phyloP scores from a whole-genome alignment of 2,329 filamentous ascomycete genomes.

The Aspergillus quadrilineatus region DNA sequence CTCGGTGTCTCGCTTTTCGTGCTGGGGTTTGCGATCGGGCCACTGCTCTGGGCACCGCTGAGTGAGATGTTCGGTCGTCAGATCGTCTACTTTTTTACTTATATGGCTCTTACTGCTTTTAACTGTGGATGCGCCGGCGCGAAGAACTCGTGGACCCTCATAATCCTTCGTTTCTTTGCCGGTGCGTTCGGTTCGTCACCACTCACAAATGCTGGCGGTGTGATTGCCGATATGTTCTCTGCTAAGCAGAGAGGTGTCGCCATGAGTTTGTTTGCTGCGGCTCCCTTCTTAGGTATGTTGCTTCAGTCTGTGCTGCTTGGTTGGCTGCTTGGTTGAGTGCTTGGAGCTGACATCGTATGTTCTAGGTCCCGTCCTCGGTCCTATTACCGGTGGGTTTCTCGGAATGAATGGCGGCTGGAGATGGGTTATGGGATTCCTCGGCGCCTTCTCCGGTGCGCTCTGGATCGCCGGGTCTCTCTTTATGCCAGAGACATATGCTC shows the following conservation, averaged over 20 bases:
- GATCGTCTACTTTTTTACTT: constrained; percentile 34
- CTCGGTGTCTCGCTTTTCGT: constrained; percentile 49
- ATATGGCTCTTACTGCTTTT: constrained; percentile 56
- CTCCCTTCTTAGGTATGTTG: constrained; percentile 59
- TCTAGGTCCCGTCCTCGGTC: constrained; percentile 58
- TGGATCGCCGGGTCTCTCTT: constrained; percentile 43
- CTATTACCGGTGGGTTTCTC: constrained; percentile 67
- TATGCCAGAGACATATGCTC: constrained; percentile 46
- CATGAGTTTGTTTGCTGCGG: constrained; percentile 63
- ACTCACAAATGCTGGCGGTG: constrained; percentile 62
- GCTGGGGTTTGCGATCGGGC: constrained; percentile 48
- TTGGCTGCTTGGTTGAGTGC: neutral
- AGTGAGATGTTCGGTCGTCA: constrained; percentile 42
- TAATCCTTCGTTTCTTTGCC: constrained; percentile 68
- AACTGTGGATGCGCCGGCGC: constrained; percentile 60
- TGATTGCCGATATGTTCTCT: constrained; percentile 62
- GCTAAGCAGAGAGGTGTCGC: constrained; percentile 57
- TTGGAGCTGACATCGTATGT: constrained; percentile 1
- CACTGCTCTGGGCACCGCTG: constrained; percentile 46
- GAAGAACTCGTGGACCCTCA: constrained; percentile 58
- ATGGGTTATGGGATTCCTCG: constrained; percentile 65
- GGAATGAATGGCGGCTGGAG: constrained; percentile 65
- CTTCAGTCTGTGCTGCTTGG: neutral
- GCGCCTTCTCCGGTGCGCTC: constrained; percentile 62
- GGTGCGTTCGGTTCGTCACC: constrained; percentile 63